Evolutionary conservation across 345 rosid genomes (phyloP), one percentile per base, ranked within the genome.

Genomic region (Angophora floribunda): DNA sequence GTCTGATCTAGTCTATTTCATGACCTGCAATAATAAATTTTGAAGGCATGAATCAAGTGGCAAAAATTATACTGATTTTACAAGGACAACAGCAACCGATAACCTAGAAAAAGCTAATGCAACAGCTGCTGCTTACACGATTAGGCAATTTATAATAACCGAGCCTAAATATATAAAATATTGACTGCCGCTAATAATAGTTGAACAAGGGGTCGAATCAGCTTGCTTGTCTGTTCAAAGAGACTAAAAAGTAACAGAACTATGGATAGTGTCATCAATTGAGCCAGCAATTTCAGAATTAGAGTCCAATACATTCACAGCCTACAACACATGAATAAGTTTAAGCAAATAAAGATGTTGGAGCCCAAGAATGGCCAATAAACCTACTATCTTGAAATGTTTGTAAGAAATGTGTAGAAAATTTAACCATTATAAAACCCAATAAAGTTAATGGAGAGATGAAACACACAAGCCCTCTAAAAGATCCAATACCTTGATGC

Each of bases 401-500:
- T 67, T 32, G 22, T 32, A 32, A 36, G 41, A 45, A 67, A 32
- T 32, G 79, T 16, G 32, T 16, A 32, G 10, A 32, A 32, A 67
- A 67, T 36, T 8, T 4, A 32, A 67, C 22, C 79, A 67, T 67
- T 67, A 32, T 36, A 15, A 16, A 67, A 67, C 9, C 32, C 45
- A 67, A 67, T 32, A 67, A 32, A 32, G 13, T 28, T 51, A 85
- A 51, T 9, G 52, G 13, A 36, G 47, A 87, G 70, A 41, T 17
- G 44, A 82, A 65, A 36, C 44, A 7, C 32, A 65, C 75, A 3
- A 65, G 59, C 52, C 11, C 89, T 65, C 13, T 51, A 57, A 52
- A 86, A 7, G 86, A 85, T 61, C 19, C 47, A 88, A 89, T 94
- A 97, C 99, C 97, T 96, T 86, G 93, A 91, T 9, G 99, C 97